Evolutionary conservation across 2,329 filamentous ascomycete genomes (phyloP).

Genomic region (Aurifilum marmelostoma): DNA sequence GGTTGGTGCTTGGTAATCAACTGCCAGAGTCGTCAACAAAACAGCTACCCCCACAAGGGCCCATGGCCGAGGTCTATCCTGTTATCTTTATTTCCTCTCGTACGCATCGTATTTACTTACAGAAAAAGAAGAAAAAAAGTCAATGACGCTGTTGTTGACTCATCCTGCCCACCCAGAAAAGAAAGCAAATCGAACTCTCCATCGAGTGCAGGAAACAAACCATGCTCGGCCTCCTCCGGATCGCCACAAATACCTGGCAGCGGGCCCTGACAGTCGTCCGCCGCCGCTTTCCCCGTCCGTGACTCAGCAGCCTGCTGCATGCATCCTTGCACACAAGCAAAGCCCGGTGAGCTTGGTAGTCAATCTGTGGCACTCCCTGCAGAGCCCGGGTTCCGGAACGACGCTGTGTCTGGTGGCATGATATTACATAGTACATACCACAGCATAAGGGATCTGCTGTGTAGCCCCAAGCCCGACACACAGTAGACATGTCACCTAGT

Average conservation of each 20-base stretch:
- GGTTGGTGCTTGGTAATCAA: conserved; percentile 9
- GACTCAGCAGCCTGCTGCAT: neutral
- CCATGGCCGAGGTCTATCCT: neutral
- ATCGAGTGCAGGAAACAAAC: neutral
- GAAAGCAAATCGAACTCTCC: no score
- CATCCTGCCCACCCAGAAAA: neutral
- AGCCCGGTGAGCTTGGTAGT: neutral
- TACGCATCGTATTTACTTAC: neutral
- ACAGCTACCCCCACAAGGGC: neutral
- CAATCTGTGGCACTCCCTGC: no score
- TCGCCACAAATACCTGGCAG: neutral
- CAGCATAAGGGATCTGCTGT: neutral
- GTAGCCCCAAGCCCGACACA: neutral
- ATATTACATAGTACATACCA: neutral
- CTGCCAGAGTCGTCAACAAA: neutral
- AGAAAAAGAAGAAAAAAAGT: neutral
- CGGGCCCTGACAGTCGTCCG: neutral
- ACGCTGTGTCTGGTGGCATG: neutral
- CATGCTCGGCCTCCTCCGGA: neutral
- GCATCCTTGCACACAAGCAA: neutral
- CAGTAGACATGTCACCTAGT: neutral
- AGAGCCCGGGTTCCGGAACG: conserved; percentile 5
- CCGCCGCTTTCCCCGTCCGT: neutral
- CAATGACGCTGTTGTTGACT: neutral
- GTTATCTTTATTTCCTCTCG: neutral